Conservation (phyloP, 768 basidiomycete genomes). For the Mycena epipterygia region DNA sequence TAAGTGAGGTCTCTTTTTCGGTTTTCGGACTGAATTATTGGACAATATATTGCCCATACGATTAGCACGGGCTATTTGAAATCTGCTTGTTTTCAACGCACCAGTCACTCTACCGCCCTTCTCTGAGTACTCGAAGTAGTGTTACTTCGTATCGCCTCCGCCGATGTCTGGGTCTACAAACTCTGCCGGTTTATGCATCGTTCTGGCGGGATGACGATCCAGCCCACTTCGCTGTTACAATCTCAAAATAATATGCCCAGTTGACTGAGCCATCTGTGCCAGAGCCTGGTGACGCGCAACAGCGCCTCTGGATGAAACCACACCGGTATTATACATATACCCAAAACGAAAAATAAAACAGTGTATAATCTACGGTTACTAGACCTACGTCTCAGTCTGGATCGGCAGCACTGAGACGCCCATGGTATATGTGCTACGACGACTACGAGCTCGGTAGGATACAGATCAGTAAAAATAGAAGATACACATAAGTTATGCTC, state of each 20-base stretch:
- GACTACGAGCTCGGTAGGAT: conserved; percentile 14
- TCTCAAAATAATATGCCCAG: background rate
- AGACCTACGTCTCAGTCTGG: conserved; percentile 17
- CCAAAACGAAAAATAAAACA: conserved; percentile 11
- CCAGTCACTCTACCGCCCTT: too few relatives aligned
- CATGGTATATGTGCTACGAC: conserved; percentile 12
- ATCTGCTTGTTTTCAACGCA: too few relatives aligned
- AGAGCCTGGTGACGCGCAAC: conserved; percentile 1
- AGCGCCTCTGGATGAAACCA: conserved; percentile 7
- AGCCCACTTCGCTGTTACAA: background rate
- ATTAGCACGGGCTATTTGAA: too few relatives aligned
- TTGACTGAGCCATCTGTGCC: background rate
- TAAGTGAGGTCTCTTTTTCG: too few relatives aligned
- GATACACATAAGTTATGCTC: conserved; percentile 13
- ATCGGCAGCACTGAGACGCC: background rate
- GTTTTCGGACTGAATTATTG: too few relatives aligned
- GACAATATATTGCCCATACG: too few relatives aligned
- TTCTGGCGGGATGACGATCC: too few relatives aligned
- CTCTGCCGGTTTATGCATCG: too few relatives aligned
- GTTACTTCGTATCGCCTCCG: too few relatives aligned
- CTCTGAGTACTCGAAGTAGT: too few relatives aligned
- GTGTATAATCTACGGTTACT: conserved; percentile 7
- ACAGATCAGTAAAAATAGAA: conserved; percentile 17
- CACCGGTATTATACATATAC: conserved; percentile 10
- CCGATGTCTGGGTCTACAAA: too few relatives aligned